These are phyloP conservation scores for Xylaria sp. DNA, from an alignment of 2,329 filamentous ascomycete genomes.

Conservation along the genomic window DNA sequence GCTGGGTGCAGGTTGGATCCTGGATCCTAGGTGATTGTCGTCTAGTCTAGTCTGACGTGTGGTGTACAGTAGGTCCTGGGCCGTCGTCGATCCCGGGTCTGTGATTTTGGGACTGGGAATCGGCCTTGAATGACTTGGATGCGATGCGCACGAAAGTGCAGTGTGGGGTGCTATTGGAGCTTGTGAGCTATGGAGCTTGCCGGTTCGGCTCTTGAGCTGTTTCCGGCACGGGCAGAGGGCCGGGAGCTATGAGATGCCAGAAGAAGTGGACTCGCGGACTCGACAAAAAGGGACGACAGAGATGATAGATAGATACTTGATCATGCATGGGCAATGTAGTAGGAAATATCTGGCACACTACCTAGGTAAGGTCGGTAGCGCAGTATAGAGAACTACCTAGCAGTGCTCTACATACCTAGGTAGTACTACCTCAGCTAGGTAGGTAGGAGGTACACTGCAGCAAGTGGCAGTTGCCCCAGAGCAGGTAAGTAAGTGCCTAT, in stretches of 20 bases:
- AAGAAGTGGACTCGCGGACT: constrained; percentile 6
- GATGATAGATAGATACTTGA: constrained; percentile 24
- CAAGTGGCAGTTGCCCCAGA: background rate
- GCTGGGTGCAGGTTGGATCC: background rate
- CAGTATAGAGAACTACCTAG: background rate
- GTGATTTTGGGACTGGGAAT: constrained; percentile 25
- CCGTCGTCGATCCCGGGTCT: constrained; percentile 22
- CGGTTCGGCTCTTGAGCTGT: background rate
- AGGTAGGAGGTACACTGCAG: background rate
- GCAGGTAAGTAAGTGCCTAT: background rate
- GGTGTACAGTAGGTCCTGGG: background rate
- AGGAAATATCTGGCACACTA: background rate
- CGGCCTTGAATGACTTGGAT: constrained; percentile 12
- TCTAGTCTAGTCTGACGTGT: background rate
- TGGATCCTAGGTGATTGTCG: constrained; percentile 2
- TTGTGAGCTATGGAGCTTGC: constrained; percentile 1
- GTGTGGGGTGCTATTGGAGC: constrained; percentile 16
- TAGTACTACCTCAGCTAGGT: background rate
- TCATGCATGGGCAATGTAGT: background rate
- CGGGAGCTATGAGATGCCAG: background rate
- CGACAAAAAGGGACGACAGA: constrained; percentile 17
- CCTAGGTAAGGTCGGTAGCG: constrained; percentile 1
- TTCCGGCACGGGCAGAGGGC: background rate
- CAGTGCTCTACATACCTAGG: too few species aligned
- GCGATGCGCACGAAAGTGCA: constrained; percentile 4